Evolutionary conservation across 116 monocot species (phyloP), one percentile per base, ranked within the genome.

Genomic region (Thalassia testudinum): DNA sequence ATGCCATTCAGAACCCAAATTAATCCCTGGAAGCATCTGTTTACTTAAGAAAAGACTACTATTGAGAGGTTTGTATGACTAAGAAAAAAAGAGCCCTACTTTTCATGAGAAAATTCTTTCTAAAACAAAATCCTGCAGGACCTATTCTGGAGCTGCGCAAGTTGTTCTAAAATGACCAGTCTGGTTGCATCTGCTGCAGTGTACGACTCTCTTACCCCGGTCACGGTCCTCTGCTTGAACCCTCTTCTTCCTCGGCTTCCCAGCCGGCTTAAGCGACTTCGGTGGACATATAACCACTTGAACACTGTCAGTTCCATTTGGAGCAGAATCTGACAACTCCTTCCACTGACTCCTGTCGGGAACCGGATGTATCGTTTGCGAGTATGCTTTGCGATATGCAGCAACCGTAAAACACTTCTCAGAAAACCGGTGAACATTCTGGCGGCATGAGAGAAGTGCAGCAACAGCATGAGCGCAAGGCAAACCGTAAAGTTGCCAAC

Each of bases 131-230:
- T n/a, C n/a, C n/a, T n/a, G n/a, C n/a, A n/a, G n/a, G 30, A 34
- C 10, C 10, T 47, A 93, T 53, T 87, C 80, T 10, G 93, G 93
- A 2, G 93, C 93, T 37, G 87, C 81, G 63, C 93, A 93, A 8
- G 93, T 93, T n/a, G 93, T 93, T 62, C 93, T 78, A 47, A 93
- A 87, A 64, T 93, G 93, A 0, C 93, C 93, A 0, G 84, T 93
- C 59, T 93, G 93, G 56, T 93, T 93, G 72, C 93, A 93, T 43
- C 93, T 58, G 66, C 93, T 93, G 52, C 93, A 93, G n/a, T 87
- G 93, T 24, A 93, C 93, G 6, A 87, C 76, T 58, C 93, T 40
- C 64, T 87, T 93, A 47, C 76, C 63, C 7, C 87, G 52, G 0
- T 83, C 93, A 10, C 78, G 72, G 26, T 93, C 93, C 64, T 93